phyloP scores from a whole-genome alignment of 768 basidiomycete species.

The Pulveroboletus ravenelii region DNA sequence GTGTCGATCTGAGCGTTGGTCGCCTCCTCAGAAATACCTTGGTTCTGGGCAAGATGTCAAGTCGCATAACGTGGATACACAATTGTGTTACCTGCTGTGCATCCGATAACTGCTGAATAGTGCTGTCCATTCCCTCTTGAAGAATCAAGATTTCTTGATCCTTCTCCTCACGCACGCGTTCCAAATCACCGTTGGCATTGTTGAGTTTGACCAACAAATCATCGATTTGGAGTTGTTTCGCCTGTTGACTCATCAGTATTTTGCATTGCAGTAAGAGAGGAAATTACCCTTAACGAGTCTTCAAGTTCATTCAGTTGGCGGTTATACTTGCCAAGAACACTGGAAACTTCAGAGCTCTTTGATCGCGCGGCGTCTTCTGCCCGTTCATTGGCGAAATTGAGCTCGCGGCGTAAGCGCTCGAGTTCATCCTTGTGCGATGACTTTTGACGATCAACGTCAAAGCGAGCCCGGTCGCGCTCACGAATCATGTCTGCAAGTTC shows the following conservation, averaged over 20 bases:
- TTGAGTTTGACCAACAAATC: conserved; percentile 82
- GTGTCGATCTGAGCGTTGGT: conserved; percentile 97
- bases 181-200: conserved; percentile 66
- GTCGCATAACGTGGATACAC: not conserved
- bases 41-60: conserved; percentile 46
- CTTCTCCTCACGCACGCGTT: conserved; percentile 87
- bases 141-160: conserved; percentile 95
- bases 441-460: conserved; percentile 92
- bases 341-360: conserved; percentile 90
- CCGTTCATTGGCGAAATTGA: conserved; percentile 95
- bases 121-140: conserved; percentile 92
- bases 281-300: conserved; percentile 80
- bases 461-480: conserved; percentile 92
- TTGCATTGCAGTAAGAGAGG: not conserved
- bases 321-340: conserved; percentile 88
- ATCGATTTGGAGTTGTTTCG: conserved; percentile 96
- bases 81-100: conserved; percentile 65
- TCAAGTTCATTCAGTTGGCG: conserved; percentile 95
- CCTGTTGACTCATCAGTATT: conserved; percentile 40
- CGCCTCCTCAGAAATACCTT: conserved; percentile 81
- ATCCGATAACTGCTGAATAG: conserved; percentile 82
- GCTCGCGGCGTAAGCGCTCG: conserved; percentile 86
- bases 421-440: conserved; percentile 92
- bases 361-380: conserved; percentile 89
- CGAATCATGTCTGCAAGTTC: conserved; percentile 99